Evolutionary conservation across 768 basidiomycete species (phyloP).

Genomic region (Imleria badia): DNA sequence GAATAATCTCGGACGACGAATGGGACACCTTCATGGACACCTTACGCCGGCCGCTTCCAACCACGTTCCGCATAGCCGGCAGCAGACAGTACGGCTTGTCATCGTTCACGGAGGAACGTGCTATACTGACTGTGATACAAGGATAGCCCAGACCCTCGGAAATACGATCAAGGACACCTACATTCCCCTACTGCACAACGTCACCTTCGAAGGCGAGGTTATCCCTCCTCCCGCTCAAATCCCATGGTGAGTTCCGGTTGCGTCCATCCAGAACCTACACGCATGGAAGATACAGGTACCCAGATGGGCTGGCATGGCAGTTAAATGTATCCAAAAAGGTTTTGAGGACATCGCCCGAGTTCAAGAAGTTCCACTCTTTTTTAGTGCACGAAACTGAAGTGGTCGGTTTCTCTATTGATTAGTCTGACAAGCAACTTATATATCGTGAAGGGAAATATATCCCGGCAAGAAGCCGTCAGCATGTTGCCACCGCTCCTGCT

Average conservation of each 20-base stretch:
- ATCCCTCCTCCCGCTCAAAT: conserved; percentile 82
- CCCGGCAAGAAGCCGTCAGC: conserved; percentile 95
- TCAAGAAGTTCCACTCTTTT: conserved; percentile 94
- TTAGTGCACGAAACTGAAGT: conserved; percentile 98
- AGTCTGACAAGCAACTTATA: neutral
- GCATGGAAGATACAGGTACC: conserved; percentile 62
- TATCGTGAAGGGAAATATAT: conserved; percentile 80
- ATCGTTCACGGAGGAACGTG: neutral
- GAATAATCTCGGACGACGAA: conserved; percentile 72
- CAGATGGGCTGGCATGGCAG: conserved; percentile 94
- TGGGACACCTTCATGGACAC: conserved; percentile 72
- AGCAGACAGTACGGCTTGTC: conserved; percentile 66
- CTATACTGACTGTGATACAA: conserved; percentile 30
- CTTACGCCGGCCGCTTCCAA: conserved; percentile 75
- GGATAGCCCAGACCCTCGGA: conserved; percentile 74
- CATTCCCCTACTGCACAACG: conserved; percentile 70
- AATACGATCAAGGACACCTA: conserved; percentile 73
- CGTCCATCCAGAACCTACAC: neutral
- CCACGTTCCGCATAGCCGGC: conserved; percentile 91
- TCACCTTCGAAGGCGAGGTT: conserved; percentile 71
- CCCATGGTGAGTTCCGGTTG: conserved; percentile 59
- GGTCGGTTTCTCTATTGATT: conserved; percentile 45
- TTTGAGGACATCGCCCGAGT: conserved; percentile 82
- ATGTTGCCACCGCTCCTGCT: conserved; percentile 98
- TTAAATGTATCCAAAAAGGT: conserved; percentile 89